phyloP scores from a whole-genome alignment of 1,139 yeast genomes.

The Sugiyamaella grinbergsii region DNA sequence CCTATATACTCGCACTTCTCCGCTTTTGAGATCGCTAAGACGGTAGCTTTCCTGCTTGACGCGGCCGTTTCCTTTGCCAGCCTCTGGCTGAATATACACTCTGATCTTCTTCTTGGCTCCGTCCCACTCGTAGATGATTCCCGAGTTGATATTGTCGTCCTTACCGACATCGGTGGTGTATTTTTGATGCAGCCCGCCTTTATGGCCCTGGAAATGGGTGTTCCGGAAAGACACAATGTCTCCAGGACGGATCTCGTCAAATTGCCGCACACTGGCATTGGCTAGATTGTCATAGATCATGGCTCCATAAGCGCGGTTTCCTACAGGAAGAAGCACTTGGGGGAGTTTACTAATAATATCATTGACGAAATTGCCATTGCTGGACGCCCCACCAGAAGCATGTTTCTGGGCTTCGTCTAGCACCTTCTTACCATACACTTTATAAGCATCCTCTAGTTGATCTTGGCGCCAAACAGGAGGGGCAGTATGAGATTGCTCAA shows the following conservation, averaged over 20 bases:
- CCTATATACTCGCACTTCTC: slow-evolving; percentile 79
- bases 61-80: slow-evolving; percentile 49
- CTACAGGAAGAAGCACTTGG: slow-evolving; percentile 60
- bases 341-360: slow-evolving; percentile 42
- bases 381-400: slow-evolving; percentile 29
- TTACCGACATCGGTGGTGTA: slow-evolving; percentile 52
- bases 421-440: slow-evolving; percentile 42
- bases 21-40: slow-evolving; percentile 71
- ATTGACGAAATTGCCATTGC: slow-evolving; percentile 37
- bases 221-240: slow-evolving; percentile 76
- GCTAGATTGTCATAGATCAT: slow-evolving; percentile 64
- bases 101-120: slow-evolving; percentile 71
- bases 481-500: slow-evolving; percentile 49
- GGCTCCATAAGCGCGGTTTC: slow-evolving; percentile 70
- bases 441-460: slow-evolving; percentile 54
- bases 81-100: slow-evolving; percentile 56
- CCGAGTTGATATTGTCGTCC: slow-evolving; percentile 39
- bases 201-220: slow-evolving; percentile 73
- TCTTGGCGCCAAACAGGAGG: slow-evolving; percentile 54
- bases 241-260: slow-evolving; percentile 75
- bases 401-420: slow-evolving; percentile 34
- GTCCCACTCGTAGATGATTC: slow-evolving; percentile 71
- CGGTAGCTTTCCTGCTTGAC: slow-evolving; percentile 65
- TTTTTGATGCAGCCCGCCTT: slow-evolving; percentile 55
- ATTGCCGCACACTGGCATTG: slow-evolving; percentile 57